A percentile compares a stretch with the other conserved stretches of the same genome.
These are phyloP conservation scores for Silene latifolia DNA, from an alignment of 148 eudicot species.

Conservation along the genomic window DNA sequence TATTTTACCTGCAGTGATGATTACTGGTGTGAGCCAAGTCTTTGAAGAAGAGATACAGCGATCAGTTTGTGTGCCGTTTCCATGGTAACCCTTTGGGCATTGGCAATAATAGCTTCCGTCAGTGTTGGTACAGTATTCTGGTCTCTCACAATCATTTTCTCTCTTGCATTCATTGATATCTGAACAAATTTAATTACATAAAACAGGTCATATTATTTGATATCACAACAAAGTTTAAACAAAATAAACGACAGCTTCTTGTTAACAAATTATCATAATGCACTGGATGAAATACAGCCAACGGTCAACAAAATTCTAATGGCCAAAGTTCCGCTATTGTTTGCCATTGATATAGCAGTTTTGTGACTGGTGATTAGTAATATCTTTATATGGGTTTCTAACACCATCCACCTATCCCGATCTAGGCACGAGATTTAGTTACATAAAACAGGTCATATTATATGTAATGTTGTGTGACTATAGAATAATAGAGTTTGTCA, in stretches of 20 bases:
- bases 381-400: background rate
- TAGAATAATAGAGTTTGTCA: no score
- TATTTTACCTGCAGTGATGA: conserved; percentile 15
- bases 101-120: conserved; percentile 4
- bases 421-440: background rate
- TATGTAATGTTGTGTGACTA: background rate
- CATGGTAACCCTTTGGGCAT: conserved; percentile 20
- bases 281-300: background rate
- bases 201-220: background rate
- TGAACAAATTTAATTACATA: background rate
- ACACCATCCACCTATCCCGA: no score
- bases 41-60: background rate
- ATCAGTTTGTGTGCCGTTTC: conserved; percentile 10
- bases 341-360: no score
- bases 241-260: background rate
- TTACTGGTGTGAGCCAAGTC: conserved; percentile 11
- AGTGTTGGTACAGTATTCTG: conserved; percentile 3
- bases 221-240: background rate
- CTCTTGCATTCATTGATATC: conserved; percentile 10
- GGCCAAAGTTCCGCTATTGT: no score
- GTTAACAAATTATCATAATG: background rate
- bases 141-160: conserved; percentile 8
- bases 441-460: no score
- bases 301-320: background rate
- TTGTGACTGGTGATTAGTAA: no score